Conservation (phyloP, 305 asterid genomes). For the Fraxinus baroniana region DNA sequence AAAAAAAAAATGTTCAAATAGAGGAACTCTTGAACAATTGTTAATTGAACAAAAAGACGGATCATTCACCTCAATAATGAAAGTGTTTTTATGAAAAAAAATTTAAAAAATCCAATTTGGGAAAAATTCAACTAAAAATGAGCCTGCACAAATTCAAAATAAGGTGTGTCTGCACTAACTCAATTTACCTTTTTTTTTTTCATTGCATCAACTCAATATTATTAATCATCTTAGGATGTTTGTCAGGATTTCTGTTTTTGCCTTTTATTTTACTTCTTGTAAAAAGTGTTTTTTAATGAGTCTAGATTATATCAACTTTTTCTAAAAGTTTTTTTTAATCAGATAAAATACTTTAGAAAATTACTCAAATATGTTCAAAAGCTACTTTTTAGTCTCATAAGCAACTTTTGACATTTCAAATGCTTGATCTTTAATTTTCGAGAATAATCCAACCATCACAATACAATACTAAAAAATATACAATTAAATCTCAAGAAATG, state of each 20-base stretch:
- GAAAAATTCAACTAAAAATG: neutral
- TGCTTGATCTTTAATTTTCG: neutral
- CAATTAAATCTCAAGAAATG: neutral
- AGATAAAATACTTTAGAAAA: neutral
- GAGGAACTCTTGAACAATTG: neutral
- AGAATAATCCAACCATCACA: neutral
- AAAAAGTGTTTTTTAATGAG: neutral
- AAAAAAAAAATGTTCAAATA: no score
- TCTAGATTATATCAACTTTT: neutral
- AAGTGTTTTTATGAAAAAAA: neutral
- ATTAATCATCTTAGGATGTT: neutral
- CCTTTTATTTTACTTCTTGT: neutral
- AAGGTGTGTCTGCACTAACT: slow-evolving; percentile 18
- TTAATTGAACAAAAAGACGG: neutral
- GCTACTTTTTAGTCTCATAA: neutral
- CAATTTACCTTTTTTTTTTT: neutral
- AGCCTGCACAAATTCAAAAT: slow-evolving; percentile 4
- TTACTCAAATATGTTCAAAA: neutral
- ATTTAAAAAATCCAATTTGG: neutral
- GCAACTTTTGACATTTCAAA: neutral
- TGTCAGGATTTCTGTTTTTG: neutral
- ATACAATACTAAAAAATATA: neutral
- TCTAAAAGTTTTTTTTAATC: neutral
- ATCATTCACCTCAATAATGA: neutral
- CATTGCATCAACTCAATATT: neutral